Percentiles rank a stretch among this genome's conserved stretches.
Evolutionary conservation across 768 basidiomycete species (phyloP).

Genomic region (Rubroboletus pulcherrimus): DNA sequence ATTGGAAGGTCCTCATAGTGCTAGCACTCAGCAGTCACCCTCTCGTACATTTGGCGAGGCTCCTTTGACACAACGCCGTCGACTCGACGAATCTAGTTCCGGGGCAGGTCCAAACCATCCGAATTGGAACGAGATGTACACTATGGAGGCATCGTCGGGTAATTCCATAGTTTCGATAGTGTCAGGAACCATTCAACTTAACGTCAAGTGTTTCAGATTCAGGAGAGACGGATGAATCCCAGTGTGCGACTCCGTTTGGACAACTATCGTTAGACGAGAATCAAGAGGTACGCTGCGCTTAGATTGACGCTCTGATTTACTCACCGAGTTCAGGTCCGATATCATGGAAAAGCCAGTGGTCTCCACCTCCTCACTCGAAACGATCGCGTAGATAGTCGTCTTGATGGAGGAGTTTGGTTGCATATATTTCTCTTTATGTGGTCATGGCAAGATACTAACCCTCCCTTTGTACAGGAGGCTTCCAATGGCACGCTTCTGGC

Average conservation of each 20-base stretch:
- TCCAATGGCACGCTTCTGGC: slow-evolving; percentile 77
- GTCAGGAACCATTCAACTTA: slow-evolving; percentile 10
- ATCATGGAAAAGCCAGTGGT: slow-evolving; percentile 76
- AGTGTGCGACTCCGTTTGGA: slow-evolving; percentile 58
- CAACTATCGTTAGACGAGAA: slow-evolving; percentile 74
- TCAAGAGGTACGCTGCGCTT: slow-evolving; percentile 49
- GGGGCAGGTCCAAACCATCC: slow-evolving; percentile 22
- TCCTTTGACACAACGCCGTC: slow-evolving; percentile 45
- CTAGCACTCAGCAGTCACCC: slow-evolving; percentile 14
- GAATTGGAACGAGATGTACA: slow-evolving; percentile 63
- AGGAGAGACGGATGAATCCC: slow-evolving; percentile 37
- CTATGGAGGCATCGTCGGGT: slow-evolving; percentile 44
- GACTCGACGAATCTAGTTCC: slow-evolving; percentile 33
- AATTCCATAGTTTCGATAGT: background rate
- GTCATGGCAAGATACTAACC: slow-evolving; percentile 9
- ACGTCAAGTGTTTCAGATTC: slow-evolving; percentile 27
- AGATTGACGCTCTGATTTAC: slow-evolving; percentile 1
- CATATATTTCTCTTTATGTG: slow-evolving; percentile 18
- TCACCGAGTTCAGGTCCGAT: slow-evolving; percentile 60
- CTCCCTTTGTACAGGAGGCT: slow-evolving; percentile 45
- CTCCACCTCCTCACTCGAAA: slow-evolving; percentile 68
- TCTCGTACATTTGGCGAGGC: slow-evolving; percentile 29
- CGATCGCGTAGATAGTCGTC: slow-evolving; percentile 62
- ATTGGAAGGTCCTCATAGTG: slow-evolving; percentile 7
- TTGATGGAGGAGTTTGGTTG: slow-evolving; percentile 67